These are phyloP conservation scores for Blepharisma stoltei DNA, from an alignment of 73 alveolate species.

Conservation along the genomic window DNA sequence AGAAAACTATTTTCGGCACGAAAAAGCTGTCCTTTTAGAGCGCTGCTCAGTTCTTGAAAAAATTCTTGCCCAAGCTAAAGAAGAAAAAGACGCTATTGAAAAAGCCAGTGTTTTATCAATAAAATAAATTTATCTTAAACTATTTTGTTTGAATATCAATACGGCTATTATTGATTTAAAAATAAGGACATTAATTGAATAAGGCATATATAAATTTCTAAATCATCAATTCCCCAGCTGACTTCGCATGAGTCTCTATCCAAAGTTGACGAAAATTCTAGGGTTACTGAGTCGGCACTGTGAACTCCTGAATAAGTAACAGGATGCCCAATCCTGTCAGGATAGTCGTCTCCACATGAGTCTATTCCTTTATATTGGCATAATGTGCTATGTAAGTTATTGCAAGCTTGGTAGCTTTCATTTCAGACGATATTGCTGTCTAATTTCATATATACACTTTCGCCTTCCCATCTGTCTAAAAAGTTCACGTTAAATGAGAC, in stretches of 20 bases:
- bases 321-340: slow-evolving; percentile 47
- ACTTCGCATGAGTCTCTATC: slow-evolving; percentile 66
- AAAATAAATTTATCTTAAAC: too few relatives aligned
- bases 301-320: slow-evolving; percentile 36
- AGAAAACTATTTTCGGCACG: slow-evolving; percentile 7
- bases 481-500: slow-evolving; percentile 65
- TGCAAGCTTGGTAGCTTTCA: slow-evolving; percentile 23
- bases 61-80: too few relatives aligned
- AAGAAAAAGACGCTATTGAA: too few relatives aligned
- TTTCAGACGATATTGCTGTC: not conserved
- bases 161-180: too few relatives aligned
- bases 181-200: too few relatives aligned
- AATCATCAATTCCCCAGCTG: slow-evolving; percentile 57
- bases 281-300: slow-evolving; percentile 39
- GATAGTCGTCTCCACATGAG: slow-evolving; percentile 68
- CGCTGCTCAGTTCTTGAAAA: too few relatives aligned
- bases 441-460: slow-evolving; percentile 47
- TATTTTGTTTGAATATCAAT: too few relatives aligned
- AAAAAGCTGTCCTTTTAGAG: slow-evolving; percentile 12
- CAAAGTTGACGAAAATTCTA: slow-evolving; percentile 60
- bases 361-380: slow-evolving; percentile 48
- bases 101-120: too few relatives aligned
- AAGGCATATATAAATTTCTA: slow-evolving; percentile 51
- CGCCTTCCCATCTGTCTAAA: slow-evolving; percentile 82
- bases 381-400: not conserved